Conservation (phyloP, 441 rosid genomes). For the Euphorbia schlechtendalii region DNA sequence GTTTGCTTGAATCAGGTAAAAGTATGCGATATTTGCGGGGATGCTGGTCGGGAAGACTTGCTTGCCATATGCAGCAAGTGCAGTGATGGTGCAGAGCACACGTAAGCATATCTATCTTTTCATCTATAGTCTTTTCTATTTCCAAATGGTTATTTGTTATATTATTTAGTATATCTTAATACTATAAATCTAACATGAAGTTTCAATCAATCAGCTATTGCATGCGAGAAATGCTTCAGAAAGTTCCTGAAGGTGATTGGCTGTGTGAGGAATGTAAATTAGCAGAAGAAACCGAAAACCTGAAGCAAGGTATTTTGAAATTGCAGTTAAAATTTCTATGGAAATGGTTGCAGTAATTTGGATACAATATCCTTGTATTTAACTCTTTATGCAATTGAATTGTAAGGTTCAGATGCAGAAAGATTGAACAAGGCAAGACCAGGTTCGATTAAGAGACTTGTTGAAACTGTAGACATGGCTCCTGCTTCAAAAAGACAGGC, state of each 20-base stretch:
- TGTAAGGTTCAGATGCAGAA: slow-evolving; percentile 47
- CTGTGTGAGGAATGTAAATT: slow-evolving; percentile 94
- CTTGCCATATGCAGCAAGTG: slow-evolving; percentile 92
- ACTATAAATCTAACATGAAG: slow-evolving; percentile 14
- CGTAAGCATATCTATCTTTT: slow-evolving; percentile 47
- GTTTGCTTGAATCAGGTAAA: slow-evolving; percentile 65
- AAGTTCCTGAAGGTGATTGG: slow-evolving; percentile 92
- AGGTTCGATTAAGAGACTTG: slow-evolving; percentile 47
- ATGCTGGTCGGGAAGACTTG: slow-evolving; percentile 95
- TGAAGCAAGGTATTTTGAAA: slow-evolving; percentile 56
- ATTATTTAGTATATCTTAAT: neutral
- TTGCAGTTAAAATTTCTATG: slow-evolving; percentile 9
- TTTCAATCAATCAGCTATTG: slow-evolving; percentile 64
- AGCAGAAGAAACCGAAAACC: slow-evolving; percentile 57
- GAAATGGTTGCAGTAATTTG: slow-evolving; percentile 12
- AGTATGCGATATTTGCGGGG: slow-evolving; percentile 99
- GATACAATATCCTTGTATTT: slow-evolving; percentile 2
- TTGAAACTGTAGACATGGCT: slow-evolving; percentile 49
- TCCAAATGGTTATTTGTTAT: slow-evolving; percentile 10
- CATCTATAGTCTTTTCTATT: slow-evolving; percentile 1
- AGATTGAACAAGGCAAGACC: slow-evolving; percentile 30
- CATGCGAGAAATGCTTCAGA: slow-evolving; percentile 84
- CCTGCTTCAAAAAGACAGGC: slow-evolving; percentile 53
- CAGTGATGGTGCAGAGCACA: slow-evolving; percentile 99
- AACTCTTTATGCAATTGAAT: slow-evolving; percentile 20